Evolutionary conservation across 768 basidiomycete genomes (phyloP).

Genomic region (Boletus rubescentipes): DNA sequence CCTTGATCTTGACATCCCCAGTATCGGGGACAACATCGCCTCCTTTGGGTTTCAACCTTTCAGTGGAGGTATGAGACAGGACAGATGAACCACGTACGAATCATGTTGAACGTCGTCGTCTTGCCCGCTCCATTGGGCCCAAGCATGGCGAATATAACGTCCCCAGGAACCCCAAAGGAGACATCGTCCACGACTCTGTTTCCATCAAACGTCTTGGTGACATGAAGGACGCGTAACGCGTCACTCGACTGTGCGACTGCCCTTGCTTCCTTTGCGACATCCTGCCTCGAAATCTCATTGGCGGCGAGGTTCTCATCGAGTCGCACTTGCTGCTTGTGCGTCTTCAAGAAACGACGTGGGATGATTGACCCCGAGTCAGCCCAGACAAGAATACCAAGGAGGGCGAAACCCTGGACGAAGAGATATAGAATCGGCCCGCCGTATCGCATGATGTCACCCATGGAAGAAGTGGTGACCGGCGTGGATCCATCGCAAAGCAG

Average conservation of each 20-base stretch:
- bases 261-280: slow-evolving; percentile 56
- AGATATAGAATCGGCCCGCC: slow-evolving; percentile 79
- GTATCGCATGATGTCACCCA: slow-evolving; percentile 56
- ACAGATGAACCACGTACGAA: slow-evolving; percentile 47
- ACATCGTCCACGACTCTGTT: slow-evolving; percentile 72
- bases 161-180: slow-evolving; percentile 59
- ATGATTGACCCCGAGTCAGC: slow-evolving; percentile 66
- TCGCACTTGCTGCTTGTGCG: slow-evolving; percentile 12
- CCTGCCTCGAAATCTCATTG: slow-evolving; percentile 36
- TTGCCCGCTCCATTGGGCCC: slow-evolving; percentile 87
- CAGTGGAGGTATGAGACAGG: not conserved
- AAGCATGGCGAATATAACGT: slow-evolving; percentile 69
- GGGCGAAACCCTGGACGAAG: slow-evolving; percentile 54
- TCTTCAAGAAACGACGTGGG: slow-evolving; percentile 37
- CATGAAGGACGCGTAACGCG: slow-evolving; percentile 57
- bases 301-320: slow-evolving; percentile 13
- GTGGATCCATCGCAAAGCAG: slow-evolving; percentile 62
- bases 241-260: slow-evolving; percentile 50
- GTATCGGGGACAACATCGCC: slow-evolving; percentile 65
- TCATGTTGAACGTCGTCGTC: slow-evolving; percentile 79
- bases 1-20: slow-evolving; percentile 70
- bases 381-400: slow-evolving; percentile 66
- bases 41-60: slow-evolving; percentile 37
- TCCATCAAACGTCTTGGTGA: slow-evolving; percentile 59
- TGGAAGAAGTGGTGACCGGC: slow-evolving; percentile 43